Conservation (phyloP, 2,329 filamentous ascomycete genomes). For the Camillea tinctor region DNA sequence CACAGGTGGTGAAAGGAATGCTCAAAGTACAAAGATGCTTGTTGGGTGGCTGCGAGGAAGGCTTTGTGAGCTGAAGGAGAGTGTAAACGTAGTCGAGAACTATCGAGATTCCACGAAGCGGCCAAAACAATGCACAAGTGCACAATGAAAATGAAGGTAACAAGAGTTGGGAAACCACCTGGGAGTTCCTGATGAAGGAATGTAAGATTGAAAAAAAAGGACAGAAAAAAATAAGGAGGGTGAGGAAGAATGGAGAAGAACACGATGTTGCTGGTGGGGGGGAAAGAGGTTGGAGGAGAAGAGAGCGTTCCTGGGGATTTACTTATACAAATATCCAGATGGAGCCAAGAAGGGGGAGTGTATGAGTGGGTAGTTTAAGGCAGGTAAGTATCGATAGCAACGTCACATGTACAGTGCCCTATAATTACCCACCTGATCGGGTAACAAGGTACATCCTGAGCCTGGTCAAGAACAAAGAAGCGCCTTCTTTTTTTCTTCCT, state of each 20-base stretch:
- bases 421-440: neutral
- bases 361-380: no score
- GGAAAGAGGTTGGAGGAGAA: neutral
- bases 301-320: neutral
- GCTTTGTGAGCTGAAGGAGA: slow-evolving; percentile 13
- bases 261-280: neutral
- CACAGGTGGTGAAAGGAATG: slow-evolving; percentile 6
- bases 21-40: slow-evolving; percentile 3
- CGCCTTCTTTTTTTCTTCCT: neutral
- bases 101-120: slow-evolving; percentile 9
- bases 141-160: slow-evolving; percentile 14
- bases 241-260: neutral
- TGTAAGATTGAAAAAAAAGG: slow-evolving; percentile 8
- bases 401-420: neutral
- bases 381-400: neutral
- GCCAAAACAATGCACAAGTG: slow-evolving; percentile 18
- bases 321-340: neutral
- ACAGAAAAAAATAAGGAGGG: slow-evolving; percentile 16
- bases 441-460: neutral
- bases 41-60: slow-evolving; percentile 6
- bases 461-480: neutral
- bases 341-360: no score
- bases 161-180: slow-evolving; percentile 19
- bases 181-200: slow-evolving; percentile 21
- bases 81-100: slow-evolving; percentile 8